A percentile compares a stretch with the other conserved stretches of the same genome.
Conservation (phyloP, 164 flowering plant genomes). For the Piper betle region DNA sequence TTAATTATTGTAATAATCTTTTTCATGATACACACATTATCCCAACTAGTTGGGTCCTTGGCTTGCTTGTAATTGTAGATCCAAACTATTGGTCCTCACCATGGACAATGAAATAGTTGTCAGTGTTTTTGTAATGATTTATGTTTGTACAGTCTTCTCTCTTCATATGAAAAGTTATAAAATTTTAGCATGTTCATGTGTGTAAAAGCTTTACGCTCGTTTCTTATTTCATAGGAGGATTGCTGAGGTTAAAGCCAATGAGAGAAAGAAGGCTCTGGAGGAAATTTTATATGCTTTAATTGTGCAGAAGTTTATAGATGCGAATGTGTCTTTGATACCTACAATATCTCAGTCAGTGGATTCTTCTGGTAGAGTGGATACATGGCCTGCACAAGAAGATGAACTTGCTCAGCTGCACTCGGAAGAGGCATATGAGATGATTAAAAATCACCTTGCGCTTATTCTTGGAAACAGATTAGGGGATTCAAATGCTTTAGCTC, state of each 20-base stretch:
- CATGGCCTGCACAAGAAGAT: constrained; percentile 52
- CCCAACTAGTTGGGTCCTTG: too few relatives aligned
- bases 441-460: constrained; percentile 71
- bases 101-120: too few relatives aligned
- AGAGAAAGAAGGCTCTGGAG: constrained; percentile 21
- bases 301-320: constrained; percentile 88
- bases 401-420: constrained; percentile 62
- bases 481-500: constrained; percentile 45
- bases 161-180: too few relatives aligned
- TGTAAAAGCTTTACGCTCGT: too few relatives aligned
- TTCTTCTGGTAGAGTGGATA: constrained; percentile 40
- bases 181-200: too few relatives aligned
- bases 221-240: not conserved
- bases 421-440: constrained; percentile 79
- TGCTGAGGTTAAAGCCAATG: not conserved
- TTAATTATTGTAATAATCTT: too few relatives aligned
- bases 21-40: too few relatives aligned
- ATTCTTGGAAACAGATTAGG: constrained; percentile 55
- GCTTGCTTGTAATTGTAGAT: too few relatives aligned
- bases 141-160: too few relatives aligned
- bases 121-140: too few relatives aligned
- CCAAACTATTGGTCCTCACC: too few relatives aligned
- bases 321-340: constrained; percentile 55
- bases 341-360: constrained; percentile 33
- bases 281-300: constrained; percentile 78